Percentiles rank a stretch among this genome's conserved stretches.
These are phyloP conservation scores for Pseudogymnoascus sp. DNA, from an alignment of 2,329 filamentous ascomycete species.

Conservation along the genomic window DNA sequence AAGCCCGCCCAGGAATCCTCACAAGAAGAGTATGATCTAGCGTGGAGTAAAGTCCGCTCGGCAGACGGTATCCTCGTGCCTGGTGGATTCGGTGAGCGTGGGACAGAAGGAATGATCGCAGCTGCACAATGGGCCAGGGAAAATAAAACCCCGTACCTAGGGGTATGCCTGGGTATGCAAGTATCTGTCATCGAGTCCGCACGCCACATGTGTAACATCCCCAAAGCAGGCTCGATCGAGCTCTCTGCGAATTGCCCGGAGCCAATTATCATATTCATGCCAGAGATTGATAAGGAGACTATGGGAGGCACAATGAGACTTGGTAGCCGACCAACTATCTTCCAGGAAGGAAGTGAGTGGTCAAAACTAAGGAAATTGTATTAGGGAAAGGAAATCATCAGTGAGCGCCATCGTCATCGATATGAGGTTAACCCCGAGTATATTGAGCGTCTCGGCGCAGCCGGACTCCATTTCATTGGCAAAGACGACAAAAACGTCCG, in stretches of 20 bases:
- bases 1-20: slow-evolving; percentile 49
- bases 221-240: slow-evolving; percentile 14
- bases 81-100: slow-evolving; percentile 62
- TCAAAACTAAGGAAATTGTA: slow-evolving; percentile 70
- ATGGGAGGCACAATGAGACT: slow-evolving; percentile 84
- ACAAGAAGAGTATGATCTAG: slow-evolving; percentile 71
- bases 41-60: slow-evolving; percentile 71
- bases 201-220: slow-evolving; percentile 61
- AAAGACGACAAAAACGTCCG: slow-evolving; percentile 71
- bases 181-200: slow-evolving; percentile 86
- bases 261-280: slow-evolving; percentile 79
- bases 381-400: slow-evolving; percentile 46
- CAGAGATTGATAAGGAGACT: slow-evolving; percentile 68
- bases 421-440: slow-evolving; percentile 85
- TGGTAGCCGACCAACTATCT: slow-evolving; percentile 64
- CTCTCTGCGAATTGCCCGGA: slow-evolving; percentile 19
- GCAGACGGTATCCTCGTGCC: slow-evolving; percentile 53
- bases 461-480: slow-evolving; percentile 67
- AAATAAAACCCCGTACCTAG: slow-evolving; percentile 72
- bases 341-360: slow-evolving; percentile 71
- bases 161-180: slow-evolving; percentile 89
- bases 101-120: slow-evolving; percentile 82
- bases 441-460: slow-evolving; percentile 58
- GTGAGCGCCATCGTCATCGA: slow-evolving; percentile 77
- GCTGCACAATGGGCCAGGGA: slow-evolving; percentile 81